phyloP scores from a whole-genome alignment of 257 asterid genomes.

The Solanum virginianum region DNA sequence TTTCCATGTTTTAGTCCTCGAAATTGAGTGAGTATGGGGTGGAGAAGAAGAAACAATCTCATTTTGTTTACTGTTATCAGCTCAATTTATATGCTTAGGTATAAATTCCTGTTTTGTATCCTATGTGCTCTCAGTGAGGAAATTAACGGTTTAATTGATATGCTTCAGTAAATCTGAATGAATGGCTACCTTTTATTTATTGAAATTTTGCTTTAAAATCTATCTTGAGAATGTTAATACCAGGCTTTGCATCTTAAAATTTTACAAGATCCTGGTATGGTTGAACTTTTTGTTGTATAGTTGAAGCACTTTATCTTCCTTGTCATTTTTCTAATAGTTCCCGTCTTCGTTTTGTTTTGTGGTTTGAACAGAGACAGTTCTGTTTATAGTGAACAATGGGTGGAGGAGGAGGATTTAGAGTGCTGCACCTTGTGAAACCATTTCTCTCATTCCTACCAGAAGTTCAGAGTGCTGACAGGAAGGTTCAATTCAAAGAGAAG shows the following conservation, averaged over 20 bases:
- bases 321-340: not conserved
- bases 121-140: not conserved
- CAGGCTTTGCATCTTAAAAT: not conserved
- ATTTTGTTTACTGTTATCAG: not conserved
- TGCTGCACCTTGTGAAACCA: constrained; percentile 60
- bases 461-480: constrained; percentile 64
- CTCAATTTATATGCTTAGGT: not conserved
- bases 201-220: not conserved
- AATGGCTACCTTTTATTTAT: not conserved
- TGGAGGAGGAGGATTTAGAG: constrained; percentile 75
- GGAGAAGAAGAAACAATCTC: not conserved
- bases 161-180: not conserved
- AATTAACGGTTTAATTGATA: not conserved
- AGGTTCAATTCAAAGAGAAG: constrained; percentile 59
- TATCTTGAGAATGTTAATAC: not conserved
- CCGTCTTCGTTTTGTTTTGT: not conserved
- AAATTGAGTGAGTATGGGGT: not conserved
- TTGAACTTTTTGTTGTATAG: not conserved
- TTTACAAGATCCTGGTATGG: not conserved
- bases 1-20: not conserved
- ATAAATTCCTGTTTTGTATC: not conserved
- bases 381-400: constrained; percentile 27
- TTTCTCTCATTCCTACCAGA: constrained; percentile 56
- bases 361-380: not conserved
- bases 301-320: not conserved